Base-by-base conservation (phyloP, 164 flowering plant genomes). In the Umbilicus rupestris region DNA sequence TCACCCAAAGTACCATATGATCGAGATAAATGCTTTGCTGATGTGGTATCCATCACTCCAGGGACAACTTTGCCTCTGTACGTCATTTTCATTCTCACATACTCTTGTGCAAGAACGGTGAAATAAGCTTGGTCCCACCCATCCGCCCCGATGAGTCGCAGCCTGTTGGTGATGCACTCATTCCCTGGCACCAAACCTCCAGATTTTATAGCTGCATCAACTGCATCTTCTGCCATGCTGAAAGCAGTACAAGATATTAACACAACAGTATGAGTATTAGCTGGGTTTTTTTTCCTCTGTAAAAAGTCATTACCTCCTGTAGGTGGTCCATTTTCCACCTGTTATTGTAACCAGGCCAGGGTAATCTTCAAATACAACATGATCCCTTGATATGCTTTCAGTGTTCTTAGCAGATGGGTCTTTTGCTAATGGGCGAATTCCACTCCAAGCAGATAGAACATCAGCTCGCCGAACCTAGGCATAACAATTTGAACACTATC, bases 161-260 rank as follows among this genome's bases (percentile, higher is more conserved):
- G 79, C 59, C 76, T 75, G 37, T 58, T 50, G 24, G 99, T 94
- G 35, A 85, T 16, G 75, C 96, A 86, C 35, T 71, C 75, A 74
- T 76, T 86, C 41, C 79, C 58, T 66, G 97, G 92, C 37, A 65
- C 84, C 78, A 94, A 82, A 72, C 83, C 80, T 64, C 94, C 99
- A 72, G 92, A 83, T 70, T 85, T 86, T 42, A 94, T 82, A 66
- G 97, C 97, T 49, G 85, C 87, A 81, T 88, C 71, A 71, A 92
- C 92, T 39, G 97, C 97, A 82, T 91, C 99, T 81, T 94, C 94
- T 76, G 99, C 99, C 99, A 94, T 94, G 80, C 99, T 94, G 93
- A 76, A 81, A 80, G 19, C 9, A 39, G 37, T n/a, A 37, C 2
- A 49, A 20, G 26, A 49, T 49, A 8, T 49, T 49, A 49, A n/a